Conservation (phyloP, 108 stramenopile genomes). For the Cyclostephanos invisitatus region DNA sequence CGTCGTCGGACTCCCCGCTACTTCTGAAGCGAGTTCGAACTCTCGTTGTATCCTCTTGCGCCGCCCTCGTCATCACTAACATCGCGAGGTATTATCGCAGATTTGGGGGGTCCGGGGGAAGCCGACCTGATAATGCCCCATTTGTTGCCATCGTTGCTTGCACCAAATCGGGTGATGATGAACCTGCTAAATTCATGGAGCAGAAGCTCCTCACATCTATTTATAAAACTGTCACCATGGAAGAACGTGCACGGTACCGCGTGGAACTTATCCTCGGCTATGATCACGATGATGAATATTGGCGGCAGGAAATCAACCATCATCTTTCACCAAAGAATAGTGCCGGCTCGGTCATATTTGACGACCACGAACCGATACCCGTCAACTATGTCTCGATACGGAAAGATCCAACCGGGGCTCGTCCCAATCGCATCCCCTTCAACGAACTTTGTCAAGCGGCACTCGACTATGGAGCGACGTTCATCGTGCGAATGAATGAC, state of each 20-base stretch:
- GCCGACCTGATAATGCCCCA: conserved; percentile 5
- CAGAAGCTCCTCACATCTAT: conserved; percentile 35
- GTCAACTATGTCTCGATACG: conserved; percentile 35
- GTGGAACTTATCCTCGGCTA: conserved; percentile 42
- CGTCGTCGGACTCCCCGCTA: neutral
- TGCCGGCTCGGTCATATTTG: neutral
- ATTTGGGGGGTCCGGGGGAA: neutral
- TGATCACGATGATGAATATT: conserved; percentile 45
- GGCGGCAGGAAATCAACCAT: conserved; percentile 28
- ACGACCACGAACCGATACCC: conserved; percentile 21
- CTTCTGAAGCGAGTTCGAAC: neutral
- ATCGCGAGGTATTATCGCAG: neutral
- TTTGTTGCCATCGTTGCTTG: conserved; percentile 32
- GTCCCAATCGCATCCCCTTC: conserved; percentile 44
- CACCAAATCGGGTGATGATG: conserved; percentile 11
- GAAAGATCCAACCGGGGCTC: conserved; percentile 14
- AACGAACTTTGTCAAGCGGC: conserved; percentile 52
- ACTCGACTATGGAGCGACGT: conserved; percentile 51
- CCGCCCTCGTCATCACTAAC: conserved; percentile 1
- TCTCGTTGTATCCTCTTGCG: neutral
- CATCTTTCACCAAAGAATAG: conserved; percentile 11
- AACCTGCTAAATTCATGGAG: conserved; percentile 5
- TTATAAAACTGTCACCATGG: conserved; percentile 26
- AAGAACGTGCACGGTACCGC: conserved; percentile 15
- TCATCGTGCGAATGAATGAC: conserved; percentile 62